Conservation (phyloP, 208 protist species). For the Crithidia thermophila region DNA sequence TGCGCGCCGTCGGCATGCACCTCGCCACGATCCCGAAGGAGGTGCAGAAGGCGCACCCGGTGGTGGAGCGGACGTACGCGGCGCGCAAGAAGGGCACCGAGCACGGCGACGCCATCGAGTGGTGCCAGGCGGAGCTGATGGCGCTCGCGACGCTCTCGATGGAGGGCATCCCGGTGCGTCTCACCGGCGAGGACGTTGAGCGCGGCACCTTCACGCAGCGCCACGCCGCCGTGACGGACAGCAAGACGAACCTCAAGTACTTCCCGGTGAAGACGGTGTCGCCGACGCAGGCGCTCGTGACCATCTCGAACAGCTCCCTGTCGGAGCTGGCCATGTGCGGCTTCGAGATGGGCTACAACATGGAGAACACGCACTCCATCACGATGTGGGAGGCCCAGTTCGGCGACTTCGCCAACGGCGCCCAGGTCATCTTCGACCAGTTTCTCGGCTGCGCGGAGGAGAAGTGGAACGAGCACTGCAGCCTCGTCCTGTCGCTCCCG, state of each 20-base stretch:
- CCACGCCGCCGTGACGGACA: slow-evolving; percentile 96
- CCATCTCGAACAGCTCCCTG: slow-evolving; percentile 96
- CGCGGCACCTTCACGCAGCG: slow-evolving; percentile 99
- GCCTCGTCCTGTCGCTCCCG: slow-evolving; percentile 97
- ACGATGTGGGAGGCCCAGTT: slow-evolving; percentile 99
- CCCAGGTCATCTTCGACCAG: slow-evolving; percentile 99
- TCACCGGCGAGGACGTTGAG: slow-evolving; percentile 98
- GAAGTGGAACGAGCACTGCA: slow-evolving; percentile 97
- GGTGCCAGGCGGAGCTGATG: slow-evolving; percentile 95
- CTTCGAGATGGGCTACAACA: slow-evolving; percentile 97
- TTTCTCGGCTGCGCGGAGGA: slow-evolving; percentile 92
- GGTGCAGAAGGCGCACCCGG: slow-evolving; percentile 87
- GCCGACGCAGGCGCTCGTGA: slow-evolving; percentile 84
- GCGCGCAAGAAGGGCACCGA: slow-evolving; percentile 88
- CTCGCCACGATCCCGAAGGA: slow-evolving; percentile 88
- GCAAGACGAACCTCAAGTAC: slow-evolving; percentile 91
- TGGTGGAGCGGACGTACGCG: slow-evolving; percentile 91
- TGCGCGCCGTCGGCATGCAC: slow-evolving; percentile 71
- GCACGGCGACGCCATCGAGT: slow-evolving; percentile 90
- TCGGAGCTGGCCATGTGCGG: slow-evolving; percentile 97
- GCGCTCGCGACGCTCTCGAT: slow-evolving; percentile 94
- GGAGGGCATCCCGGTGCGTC: slow-evolving; percentile 94
- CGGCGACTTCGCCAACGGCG: slow-evolving; percentile 99
- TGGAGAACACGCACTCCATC: slow-evolving; percentile 94
- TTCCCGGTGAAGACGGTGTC: slow-evolving; percentile 76